These are phyloP conservation scores for Calonectria montana DNA, from an alignment of 2,329 filamentous ascomycete species.

Conservation along the genomic window DNA sequence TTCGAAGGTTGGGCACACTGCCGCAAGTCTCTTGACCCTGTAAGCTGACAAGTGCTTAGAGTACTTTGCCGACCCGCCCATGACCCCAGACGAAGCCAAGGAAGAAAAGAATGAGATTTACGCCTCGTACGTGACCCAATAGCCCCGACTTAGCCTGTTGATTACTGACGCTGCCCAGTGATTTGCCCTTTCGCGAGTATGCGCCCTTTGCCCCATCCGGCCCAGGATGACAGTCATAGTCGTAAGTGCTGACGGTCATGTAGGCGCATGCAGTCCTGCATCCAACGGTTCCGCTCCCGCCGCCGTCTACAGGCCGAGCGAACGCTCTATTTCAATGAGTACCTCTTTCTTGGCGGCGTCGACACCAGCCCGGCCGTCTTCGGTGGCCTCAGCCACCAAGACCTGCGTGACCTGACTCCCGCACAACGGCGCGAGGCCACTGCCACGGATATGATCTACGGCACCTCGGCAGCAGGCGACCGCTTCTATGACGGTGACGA, in stretches of 20 bases:
- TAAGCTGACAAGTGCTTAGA: conserved; percentile 55
- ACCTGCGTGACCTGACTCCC: conserved; percentile 65
- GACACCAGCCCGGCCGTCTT: conserved; percentile 69
- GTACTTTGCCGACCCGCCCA: conserved; percentile 81
- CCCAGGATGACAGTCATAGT: background rate
- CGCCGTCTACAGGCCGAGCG: conserved; percentile 77
- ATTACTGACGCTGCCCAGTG: conserved; percentile 46
- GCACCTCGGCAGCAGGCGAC: conserved; percentile 54
- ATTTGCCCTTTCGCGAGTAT: conserved; percentile 67
- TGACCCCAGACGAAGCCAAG: conserved; percentile 75
- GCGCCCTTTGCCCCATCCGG: background rate
- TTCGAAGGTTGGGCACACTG: conserved; percentile 68
- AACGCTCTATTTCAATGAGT: conserved; percentile 77
- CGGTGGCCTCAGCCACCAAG: conserved; percentile 68
- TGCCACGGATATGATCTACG: conserved; percentile 70
- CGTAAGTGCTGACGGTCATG: conserved; percentile 26
- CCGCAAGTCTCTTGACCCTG: background rate
- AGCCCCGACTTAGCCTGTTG: background rate
- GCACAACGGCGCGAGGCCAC: conserved; percentile 71
- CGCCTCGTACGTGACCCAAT: conserved; percentile 60
- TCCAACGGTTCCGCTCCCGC: conserved; percentile 82
- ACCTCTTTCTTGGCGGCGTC: conserved; percentile 86
- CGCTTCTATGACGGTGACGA: conserved; percentile 63
- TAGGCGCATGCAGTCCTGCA: conserved; percentile 85
- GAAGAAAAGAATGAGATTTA: conserved; percentile 77